Percentiles rank a stretch among this genome's conserved stretches.
These are phyloP conservation scores for Capronia epimyces DNA, from an alignment of 2,329 filamentous ascomycete genomes.

Conservation along the genomic window DNA sequence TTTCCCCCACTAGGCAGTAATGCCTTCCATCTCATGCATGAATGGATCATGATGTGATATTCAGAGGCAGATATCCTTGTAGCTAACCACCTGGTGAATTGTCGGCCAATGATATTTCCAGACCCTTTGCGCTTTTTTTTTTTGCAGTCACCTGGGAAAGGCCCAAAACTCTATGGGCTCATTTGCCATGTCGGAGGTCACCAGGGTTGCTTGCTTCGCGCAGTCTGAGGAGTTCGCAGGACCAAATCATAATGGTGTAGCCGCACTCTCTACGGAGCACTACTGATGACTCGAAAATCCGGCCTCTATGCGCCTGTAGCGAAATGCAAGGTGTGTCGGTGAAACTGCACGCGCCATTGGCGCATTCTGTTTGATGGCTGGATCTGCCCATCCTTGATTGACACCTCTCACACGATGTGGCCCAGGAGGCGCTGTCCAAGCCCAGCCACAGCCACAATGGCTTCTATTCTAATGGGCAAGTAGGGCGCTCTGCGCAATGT, in stretches of 20 bases:
- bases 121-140: slow-evolving; percentile 1
- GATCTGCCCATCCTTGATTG: background rate
- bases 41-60: slow-evolving; percentile 2
- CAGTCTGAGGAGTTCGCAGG: slow-evolving; percentile 11
- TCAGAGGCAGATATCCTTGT: background rate
- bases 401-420: background rate
- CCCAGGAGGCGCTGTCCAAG: background rate
- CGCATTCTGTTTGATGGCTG: background rate
- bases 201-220: background rate
- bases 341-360: background rate
- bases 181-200: background rate
- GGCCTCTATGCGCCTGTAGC: background rate
- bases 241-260: background rate
- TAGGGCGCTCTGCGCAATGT: background rate
- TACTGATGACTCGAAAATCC: background rate
- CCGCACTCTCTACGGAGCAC: background rate
- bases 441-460: background rate
- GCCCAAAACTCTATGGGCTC: background rate
- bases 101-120: background rate
- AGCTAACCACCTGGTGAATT: background rate
- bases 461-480: background rate
- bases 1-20: background rate
- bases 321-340: background rate
- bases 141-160: background rate
- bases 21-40: background rate